A percentile compares a stretch with the other conserved stretches of the same genome.
phyloP scores from a whole-genome alignment of 176 grass and related monocot genomes.

The Musa beccarii region DNA sequence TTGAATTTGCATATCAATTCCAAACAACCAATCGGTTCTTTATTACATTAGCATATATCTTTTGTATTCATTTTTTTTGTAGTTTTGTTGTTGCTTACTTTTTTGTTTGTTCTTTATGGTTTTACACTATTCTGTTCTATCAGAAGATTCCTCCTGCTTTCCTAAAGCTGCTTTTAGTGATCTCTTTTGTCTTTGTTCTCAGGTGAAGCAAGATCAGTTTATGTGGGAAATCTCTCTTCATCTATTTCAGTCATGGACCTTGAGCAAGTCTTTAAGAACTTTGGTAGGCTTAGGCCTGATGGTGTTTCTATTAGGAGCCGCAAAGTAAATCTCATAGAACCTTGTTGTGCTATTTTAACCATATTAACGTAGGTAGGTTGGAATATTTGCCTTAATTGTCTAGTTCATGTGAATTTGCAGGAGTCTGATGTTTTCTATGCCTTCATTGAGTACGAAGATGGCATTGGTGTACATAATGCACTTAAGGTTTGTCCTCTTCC shows the following conservation, averaged over 20 bases:
- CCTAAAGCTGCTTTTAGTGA: neutral
- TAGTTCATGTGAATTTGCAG: constrained; percentile 22
- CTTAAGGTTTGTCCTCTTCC: constrained; percentile 30
- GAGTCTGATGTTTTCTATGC: constrained; percentile 71
- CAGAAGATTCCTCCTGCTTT: too few species aligned
- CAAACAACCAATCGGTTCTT: neutral
- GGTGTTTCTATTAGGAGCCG: constrained; percentile 68
- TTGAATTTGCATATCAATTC: too few species aligned
- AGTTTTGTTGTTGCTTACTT: neutral
- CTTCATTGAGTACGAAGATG: constrained; percentile 57
- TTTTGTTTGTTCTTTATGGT: neutral
- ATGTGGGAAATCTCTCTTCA: constrained; percentile 56
- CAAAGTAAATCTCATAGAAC: constrained; percentile 34
- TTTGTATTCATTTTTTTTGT: neutral
- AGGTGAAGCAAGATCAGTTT: constrained; percentile 59
- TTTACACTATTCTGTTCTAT: neutral
- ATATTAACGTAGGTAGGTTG: too few species aligned
- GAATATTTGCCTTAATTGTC: neutral
- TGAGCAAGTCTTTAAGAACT: constrained; percentile 52
- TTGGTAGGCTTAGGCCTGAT: constrained; percentile 58
- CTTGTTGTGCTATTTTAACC: neutral
- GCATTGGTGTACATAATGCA: constrained; percentile 51
- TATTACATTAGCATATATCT: neutral
- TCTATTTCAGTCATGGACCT: constrained; percentile 56
- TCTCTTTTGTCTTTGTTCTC: constrained; percentile 1